Base-by-base conservation (phyloP, 352 stramenopile genomes). In the Pythium rhizo-oryzae region DNA sequence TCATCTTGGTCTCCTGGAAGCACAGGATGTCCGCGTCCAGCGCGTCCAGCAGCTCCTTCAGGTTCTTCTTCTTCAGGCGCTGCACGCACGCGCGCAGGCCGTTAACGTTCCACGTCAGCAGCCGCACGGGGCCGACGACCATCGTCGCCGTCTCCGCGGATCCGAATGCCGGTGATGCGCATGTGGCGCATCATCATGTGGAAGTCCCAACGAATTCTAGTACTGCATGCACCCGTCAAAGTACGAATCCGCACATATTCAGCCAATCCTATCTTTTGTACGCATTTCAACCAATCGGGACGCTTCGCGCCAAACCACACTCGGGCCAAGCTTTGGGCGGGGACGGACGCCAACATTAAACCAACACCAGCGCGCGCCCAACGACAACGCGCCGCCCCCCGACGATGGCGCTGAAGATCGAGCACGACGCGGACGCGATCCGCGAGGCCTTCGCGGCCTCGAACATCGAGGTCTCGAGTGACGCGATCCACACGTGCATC, bases 101-200 rank as follows among this genome's bases (percentile, higher is more conserved):
- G 71, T 96, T 96, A 59, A 96, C 76, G 70, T 96, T 96, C 88
- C 88, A 96, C n/a, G 85, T 92, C 74, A 93, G 52, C 62, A 94
- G 64, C 54, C 77, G 79, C 41, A 90, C 63, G 11, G 39, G 24
- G 56, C 56, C 56, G 56, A 63, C 53, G 41, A 59, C 65, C 61
- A 16, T 35, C 51, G 16, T 7, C 7, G 23, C 13, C 18, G 0
- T 51, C 44, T 12, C 11, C 44, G 18, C 13, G 28, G 28, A 33
- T 33, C 28, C 28, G 4, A 41, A 41, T 41, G 8, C 8, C 2
- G 12, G 8, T 55, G 49, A 55, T 55, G 46, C 6, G 23, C 23
- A 35, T 19, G 41, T 35, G 15, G 5, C 15, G 35, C 12, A 15
- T 41, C 33, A 11, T 44, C 18, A 54, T 37, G 37, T 60, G n/a